A percentile compares a stretch with the other conserved stretches of the same genome.
Evolutionary conservation across 257 asterid genomes (phyloP).

Genomic region (Anisodus acutangulus): DNA sequence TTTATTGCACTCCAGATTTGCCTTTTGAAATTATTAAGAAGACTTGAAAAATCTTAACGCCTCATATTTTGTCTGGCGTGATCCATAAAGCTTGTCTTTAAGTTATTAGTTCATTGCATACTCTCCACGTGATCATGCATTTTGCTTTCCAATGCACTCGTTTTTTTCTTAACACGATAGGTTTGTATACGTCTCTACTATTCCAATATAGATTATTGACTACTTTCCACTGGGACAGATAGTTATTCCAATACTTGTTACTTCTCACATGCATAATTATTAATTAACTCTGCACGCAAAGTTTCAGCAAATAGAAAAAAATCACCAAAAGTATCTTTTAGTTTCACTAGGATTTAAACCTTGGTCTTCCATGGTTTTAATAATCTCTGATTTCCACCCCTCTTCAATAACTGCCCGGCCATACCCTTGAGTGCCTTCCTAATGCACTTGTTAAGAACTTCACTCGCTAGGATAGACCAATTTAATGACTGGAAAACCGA

Average conservation of each 20-base stretch:
- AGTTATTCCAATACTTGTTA: background rate
- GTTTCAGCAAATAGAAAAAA: no score
- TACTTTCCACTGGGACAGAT: no score
- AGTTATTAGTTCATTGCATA: background rate
- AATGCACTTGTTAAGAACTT: background rate
- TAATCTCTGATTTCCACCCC: background rate
- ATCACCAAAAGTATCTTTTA: no score
- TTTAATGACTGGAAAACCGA: background rate
- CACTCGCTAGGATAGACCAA: background rate
- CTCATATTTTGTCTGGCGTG: background rate
- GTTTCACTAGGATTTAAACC: no score
- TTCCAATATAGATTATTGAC: background rate
- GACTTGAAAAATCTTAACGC: conserved; percentile 19
- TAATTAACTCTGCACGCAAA: background rate
- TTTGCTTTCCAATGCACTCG: background rate
- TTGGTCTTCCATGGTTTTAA: no score
- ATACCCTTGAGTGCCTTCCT: background rate
- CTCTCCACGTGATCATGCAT: background rate
- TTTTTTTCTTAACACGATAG: background rate
- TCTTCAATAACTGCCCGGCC: background rate
- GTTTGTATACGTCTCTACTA: background rate
- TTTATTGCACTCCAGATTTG: background rate
- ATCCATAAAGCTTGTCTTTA: background rate
- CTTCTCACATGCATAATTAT: background rate
- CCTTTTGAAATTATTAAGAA: background rate